Conservation (phyloP, 208 protist genomes). For the Acanthamoeba healyi region DNA sequence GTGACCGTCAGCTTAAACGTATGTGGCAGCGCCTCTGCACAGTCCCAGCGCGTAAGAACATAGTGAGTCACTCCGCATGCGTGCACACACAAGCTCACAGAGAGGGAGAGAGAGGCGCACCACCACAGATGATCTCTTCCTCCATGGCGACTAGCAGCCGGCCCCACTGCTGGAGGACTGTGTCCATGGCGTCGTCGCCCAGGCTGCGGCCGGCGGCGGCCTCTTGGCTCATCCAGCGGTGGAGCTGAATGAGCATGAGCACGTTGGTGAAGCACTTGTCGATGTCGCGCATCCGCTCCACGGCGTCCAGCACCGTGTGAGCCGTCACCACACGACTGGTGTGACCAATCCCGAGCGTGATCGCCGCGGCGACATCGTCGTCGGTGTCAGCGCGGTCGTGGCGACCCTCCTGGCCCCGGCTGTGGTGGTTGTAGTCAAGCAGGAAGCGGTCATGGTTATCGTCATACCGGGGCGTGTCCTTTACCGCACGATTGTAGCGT, state of each 20-base stretch:
- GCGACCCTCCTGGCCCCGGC: not conserved
- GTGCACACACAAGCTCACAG: not conserved
- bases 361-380: not conserved
- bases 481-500: not conserved
- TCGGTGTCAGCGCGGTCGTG: no score
- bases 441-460: conserved; percentile 9
- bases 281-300: conserved; percentile 12
- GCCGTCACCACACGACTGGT: not conserved
- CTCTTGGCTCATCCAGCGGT: conserved; percentile 9
- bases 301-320: not conserved
- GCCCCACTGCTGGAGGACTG: conserved; percentile 23
- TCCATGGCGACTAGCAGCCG: not conserved
- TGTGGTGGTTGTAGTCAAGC: not conserved
- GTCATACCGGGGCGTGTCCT: not conserved
- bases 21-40: not conserved
- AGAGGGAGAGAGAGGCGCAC: not conserved
- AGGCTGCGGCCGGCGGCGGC: not conserved
- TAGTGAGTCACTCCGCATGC: not conserved
- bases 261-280: conserved; percentile 46
- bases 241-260: conserved; percentile 2
- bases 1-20: not conserved
- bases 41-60: no score
- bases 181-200: not conserved
- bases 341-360: not conserved
- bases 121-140: not conserved